Conservation (phyloP, 2,329 filamentous ascomycete genomes). For the Penicillium oxalicum region DNA sequence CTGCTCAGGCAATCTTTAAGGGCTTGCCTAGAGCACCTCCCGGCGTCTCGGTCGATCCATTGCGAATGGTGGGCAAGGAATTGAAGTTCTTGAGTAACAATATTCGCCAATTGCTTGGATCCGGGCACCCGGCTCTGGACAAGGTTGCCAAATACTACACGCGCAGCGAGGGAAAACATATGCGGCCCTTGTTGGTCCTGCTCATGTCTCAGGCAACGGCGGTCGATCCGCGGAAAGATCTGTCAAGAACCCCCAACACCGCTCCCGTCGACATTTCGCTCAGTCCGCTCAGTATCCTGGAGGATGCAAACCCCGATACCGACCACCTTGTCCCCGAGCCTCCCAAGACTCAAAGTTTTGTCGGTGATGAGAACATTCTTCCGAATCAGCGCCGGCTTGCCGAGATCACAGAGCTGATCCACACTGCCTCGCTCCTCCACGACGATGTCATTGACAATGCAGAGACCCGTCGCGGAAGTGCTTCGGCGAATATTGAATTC, state of each 20-base stretch:
- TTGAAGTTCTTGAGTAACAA: conserved; percentile 94
- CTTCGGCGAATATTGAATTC: conserved; percentile 89
- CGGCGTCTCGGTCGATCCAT: conserved; percentile 73
- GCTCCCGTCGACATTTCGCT: conserved; percentile 55
- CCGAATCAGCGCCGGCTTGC: conserved; percentile 89
- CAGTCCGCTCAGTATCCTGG: conserved; percentile 57
- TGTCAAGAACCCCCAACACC: conserved; percentile 31
- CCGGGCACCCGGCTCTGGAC: conserved; percentile 88
- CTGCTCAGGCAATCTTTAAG: conserved; percentile 48
- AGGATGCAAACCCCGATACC: conserved; percentile 72
- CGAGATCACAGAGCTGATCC: conserved; percentile 95
- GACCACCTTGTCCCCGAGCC: conserved; percentile 49
- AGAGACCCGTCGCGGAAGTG: conserved; percentile 70
- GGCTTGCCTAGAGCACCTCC: conserved; percentile 36
- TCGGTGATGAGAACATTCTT: conserved; percentile 59
- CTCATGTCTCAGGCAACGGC: conserved; percentile 93
- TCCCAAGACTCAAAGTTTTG: conserved; percentile 31
- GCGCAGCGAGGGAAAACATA: conserved; percentile 91
- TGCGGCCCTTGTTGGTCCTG: conserved; percentile 87
- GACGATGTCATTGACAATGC: conserved; percentile 98
- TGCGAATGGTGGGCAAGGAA: conserved; percentile 88
- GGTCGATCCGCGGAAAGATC: conserved; percentile 60
- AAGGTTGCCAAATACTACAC: conserved; percentile 98
- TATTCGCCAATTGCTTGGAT: conserved; percentile 86
- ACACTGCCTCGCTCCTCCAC: conserved; percentile 91